A percentile compares a stretch with the other conserved stretches of the same genome.
These are phyloP conservation scores for Leccinum imitatum DNA, from an alignment of 768 basidiomycete species.

Conservation along the genomic window DNA sequence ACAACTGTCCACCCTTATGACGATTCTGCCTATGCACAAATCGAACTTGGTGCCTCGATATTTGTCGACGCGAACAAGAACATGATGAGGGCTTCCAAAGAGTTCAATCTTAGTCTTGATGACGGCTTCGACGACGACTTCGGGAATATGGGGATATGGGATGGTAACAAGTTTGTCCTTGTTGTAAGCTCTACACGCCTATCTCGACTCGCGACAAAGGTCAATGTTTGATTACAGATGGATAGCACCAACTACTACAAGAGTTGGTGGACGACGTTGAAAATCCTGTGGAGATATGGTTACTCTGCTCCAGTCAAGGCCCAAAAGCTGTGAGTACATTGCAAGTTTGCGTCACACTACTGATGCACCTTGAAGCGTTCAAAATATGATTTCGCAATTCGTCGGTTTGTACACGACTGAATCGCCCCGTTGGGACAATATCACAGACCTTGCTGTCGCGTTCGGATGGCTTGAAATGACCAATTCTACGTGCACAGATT, in stretches of 20 bases:
- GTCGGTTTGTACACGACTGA: constrained; percentile 52
- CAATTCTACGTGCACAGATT: constrained; percentile 54
- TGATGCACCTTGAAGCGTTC: constrained; percentile 44
- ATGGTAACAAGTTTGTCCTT: constrained; percentile 71
- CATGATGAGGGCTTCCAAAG: constrained; percentile 69
- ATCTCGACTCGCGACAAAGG: neutral
- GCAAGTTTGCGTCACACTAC: neutral
- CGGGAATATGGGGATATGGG: constrained; percentile 68
- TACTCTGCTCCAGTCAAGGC: constrained; percentile 56
- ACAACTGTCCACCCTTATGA: constrained; percentile 73
- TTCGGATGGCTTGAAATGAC: constrained; percentile 52
- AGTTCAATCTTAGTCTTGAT: constrained; percentile 67
- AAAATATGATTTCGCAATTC: constrained; percentile 51
- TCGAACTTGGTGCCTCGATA: constrained; percentile 88
- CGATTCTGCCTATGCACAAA: constrained; percentile 52
- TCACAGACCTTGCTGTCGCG: constrained; percentile 53
- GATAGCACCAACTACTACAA: constrained; percentile 37
- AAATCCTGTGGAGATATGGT: constrained; percentile 79
- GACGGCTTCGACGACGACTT: constrained; percentile 49
- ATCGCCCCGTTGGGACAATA: constrained; percentile 60
- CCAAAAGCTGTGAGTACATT: constrained; percentile 47
- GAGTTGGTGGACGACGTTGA: constrained; percentile 71
- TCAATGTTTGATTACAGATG: constrained; percentile 33
- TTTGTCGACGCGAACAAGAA: constrained; percentile 79
- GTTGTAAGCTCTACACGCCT: constrained; percentile 43